Percentiles rank a stretch among this genome's conserved stretches.
phyloP scores from a whole-genome alignment of 2,329 filamentous ascomycete genomes.

The Trichophyton rubrum region DNA sequence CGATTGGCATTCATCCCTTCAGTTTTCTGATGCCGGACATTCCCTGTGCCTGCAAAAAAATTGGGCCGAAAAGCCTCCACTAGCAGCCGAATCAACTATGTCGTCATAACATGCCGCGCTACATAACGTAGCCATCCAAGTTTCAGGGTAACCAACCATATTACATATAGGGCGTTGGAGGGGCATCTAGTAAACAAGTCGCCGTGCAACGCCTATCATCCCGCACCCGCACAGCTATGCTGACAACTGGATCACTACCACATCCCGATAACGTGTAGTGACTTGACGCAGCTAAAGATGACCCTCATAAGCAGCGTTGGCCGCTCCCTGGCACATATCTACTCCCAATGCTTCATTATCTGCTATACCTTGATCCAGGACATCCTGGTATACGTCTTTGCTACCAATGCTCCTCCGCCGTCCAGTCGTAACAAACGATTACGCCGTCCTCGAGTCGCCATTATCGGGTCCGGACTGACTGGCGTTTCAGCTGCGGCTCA shows the following conservation, averaged over 20 bases:
- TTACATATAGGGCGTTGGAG: background rate
- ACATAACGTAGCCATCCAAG: background rate
- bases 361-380: constrained; percentile 55
- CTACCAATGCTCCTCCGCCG: constrained; percentile 55
- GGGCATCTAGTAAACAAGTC: no score
- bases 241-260: background rate
- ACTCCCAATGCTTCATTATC: constrained; percentile 37
- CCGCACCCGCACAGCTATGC: background rate
- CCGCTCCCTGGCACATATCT: constrained; percentile 1
- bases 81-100: background rate
- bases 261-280: background rate
- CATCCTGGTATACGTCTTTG: constrained; percentile 51
- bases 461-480: constrained; percentile 62
- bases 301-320: background rate
- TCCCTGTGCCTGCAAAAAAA: background rate
- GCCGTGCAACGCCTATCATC: background rate
- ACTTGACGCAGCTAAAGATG: background rate
- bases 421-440: constrained; percentile 34
- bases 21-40: no score
- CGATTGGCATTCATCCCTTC: no score
- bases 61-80: background rate
- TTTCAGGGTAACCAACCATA: background rate
- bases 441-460: constrained; percentile 52
- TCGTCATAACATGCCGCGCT: background rate
- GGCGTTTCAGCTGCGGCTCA: constrained; percentile 67